Conservation (phyloP, 176 grass and related monocot genomes). For the Musa beccarii region DNA sequence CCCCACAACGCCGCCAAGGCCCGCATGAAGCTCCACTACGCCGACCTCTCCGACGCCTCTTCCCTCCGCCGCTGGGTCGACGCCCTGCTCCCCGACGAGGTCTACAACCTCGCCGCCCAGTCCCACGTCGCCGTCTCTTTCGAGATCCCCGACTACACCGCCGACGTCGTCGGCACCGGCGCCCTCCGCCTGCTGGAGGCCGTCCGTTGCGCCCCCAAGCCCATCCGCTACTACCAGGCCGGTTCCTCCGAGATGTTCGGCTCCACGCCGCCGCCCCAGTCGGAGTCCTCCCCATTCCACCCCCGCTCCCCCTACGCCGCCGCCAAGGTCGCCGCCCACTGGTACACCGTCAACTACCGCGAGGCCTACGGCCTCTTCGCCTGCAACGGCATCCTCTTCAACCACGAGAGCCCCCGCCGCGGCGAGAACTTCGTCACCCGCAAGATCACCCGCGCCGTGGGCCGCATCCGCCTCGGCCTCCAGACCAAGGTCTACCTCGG, state of each 20-base stretch:
- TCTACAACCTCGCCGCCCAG: constrained; percentile 96
- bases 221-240: constrained; percentile 86
- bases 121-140: constrained; percentile 95
- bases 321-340: constrained; percentile 95
- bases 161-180: constrained; percentile 82
- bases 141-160: constrained; percentile 93
- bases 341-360: constrained; percentile 99
- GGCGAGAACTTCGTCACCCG: constrained; percentile 99
- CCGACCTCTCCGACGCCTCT: constrained; percentile 89
- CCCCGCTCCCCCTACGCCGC: constrained; percentile 81
- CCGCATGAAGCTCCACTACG: constrained; percentile 89
- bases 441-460: constrained; percentile 95
- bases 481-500: constrained; percentile 97
- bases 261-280: constrained; percentile 87
- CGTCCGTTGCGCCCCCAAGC: constrained; percentile 47
- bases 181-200: constrained; percentile 92
- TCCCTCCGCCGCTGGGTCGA: constrained; percentile 87
- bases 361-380: constrained; percentile 88
- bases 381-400: constrained; percentile 98
- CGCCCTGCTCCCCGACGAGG: constrained; percentile 80
- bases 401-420: constrained; percentile 90
- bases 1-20: constrained; percentile 62
- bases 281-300: constrained; percentile 69
- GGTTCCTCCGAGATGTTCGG: constrained; percentile 98
- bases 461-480: constrained; percentile 77